Evolutionary conservation across 2,329 filamentous ascomycete genomes (phyloP).

Genomic region (Akanthomyces muscarius): DNA sequence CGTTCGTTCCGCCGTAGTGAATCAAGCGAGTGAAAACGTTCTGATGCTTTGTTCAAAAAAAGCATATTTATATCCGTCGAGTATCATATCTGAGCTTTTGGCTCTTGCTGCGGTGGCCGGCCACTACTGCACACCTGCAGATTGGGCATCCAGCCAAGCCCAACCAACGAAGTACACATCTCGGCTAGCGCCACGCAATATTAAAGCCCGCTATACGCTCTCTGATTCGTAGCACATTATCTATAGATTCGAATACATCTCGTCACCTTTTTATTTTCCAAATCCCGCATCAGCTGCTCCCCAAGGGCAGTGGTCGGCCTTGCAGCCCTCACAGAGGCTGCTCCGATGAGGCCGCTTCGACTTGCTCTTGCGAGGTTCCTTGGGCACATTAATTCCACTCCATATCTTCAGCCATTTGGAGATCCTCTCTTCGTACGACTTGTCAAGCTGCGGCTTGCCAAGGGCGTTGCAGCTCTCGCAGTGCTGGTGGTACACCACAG

Average conservation of each 20-base stretch:
- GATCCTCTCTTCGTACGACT: slow-evolving; percentile 33
- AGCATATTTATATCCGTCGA: background rate
- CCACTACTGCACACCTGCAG: slow-evolving; percentile 3
- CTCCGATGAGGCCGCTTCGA: slow-evolving; percentile 24
- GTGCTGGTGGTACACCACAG: slow-evolving; percentile 34
- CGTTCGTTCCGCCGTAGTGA: background rate
- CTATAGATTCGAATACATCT: too few species aligned
- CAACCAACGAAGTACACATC: background rate
- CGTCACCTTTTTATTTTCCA: background rate
- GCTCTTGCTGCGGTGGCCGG: background rate
- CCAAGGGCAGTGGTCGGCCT: slow-evolving; percentile 27
- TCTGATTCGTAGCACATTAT: too few species aligned
- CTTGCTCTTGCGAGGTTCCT: background rate
- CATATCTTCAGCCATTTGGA: slow-evolving; percentile 30
- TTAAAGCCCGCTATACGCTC: too few species aligned
- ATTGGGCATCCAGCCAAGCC: background rate
- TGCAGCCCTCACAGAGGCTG: slow-evolving; percentile 35
- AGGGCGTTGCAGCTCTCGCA: slow-evolving; percentile 30
- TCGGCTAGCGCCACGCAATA: background rate
- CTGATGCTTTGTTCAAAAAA: too few species aligned
- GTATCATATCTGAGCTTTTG: background rate
- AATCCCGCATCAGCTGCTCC: background rate
- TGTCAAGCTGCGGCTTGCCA: slow-evolving; percentile 24
- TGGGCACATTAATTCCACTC: slow-evolving; percentile 23
- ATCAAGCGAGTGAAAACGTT: too few species aligned